These are phyloP conservation scores for Fusarium equiseti DNA, from an alignment of 2,329 filamentous ascomycete species.

Conservation along the genomic window DNA sequence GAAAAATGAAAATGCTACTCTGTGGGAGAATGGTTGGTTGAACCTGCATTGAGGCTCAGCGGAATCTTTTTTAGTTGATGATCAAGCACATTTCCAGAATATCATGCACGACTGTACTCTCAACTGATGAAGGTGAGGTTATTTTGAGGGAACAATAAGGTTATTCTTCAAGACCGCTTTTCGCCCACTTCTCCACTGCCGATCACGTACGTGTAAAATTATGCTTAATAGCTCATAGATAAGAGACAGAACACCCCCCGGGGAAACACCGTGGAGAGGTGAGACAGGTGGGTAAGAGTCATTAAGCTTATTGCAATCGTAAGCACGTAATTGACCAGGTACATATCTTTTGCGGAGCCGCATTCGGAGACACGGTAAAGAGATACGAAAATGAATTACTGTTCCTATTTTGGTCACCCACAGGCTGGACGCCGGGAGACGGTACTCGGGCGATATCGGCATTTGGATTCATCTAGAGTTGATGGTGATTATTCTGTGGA, in stretches of 20 bases:
- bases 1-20: slow-evolving; percentile 4
- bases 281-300: slow-evolving; percentile 3
- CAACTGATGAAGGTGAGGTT: neutral
- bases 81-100: neutral
- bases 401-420: neutral
- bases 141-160: slow-evolving; percentile 2
- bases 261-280: neutral
- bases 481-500: neutral
- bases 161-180: slow-evolving; percentile 3
- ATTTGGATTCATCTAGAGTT: neutral
- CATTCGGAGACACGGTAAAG: slow-evolving; percentile 4
- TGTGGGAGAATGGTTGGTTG: neutral
- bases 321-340: slow-evolving; percentile 3
- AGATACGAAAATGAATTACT: slow-evolving; percentile 16
- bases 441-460: slow-evolving; percentile 17
- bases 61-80: slow-evolving; percentile 3
- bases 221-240: slow-evolving; percentile 36
- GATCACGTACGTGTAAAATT: slow-evolving; percentile 18
- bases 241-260: slow-evolving; percentile 2
- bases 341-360: slow-evolving; percentile 14
- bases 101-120: neutral
- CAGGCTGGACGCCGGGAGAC: neutral
- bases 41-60: slow-evolving; percentile 22
- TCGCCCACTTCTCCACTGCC: slow-evolving; percentile 17
- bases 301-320: neutral